Evolutionary conservation across 495 filamentous ascomycete genomes (phyloP), one percentile per base, ranked within the genome.

Genomic region (Aspergillus sclerotioniger): DNA sequence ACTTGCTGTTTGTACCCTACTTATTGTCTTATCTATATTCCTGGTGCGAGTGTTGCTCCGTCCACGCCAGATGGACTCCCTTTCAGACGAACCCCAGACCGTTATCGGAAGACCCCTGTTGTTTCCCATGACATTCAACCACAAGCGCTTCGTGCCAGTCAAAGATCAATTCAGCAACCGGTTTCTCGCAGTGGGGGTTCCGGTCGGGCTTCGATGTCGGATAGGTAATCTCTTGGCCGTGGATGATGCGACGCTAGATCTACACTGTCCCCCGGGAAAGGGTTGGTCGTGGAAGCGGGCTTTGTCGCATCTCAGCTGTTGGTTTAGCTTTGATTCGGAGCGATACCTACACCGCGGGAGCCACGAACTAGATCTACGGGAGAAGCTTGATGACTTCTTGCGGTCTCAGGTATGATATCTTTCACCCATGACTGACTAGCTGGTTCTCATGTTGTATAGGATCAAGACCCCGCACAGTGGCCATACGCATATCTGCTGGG

Each of bases 401-500:
- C 51, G 15, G 6, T 51, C 37, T 37, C 25, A 58, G 55, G 60
- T 62, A 53, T 13, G 9, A 16, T 6, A 7, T 12, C 29, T 13
- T 33, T 25, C 20, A 7, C 2, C 3, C 8, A 0, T 17, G 2
- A 20, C 3, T 1, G 16, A 0, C 3, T 12, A 17, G 20, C 1
- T 6, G 19, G 17, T 32, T 49, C 8, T 47, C 37, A 35, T 16
- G 29, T 1, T 4, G 3, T 6, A 43, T n/a, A 58, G 60, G 53
- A 56, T 8, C 55, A 58, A 28, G 55, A 58, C 28, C 55, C 60
- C 7, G 17, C 44, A 16, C 56, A 66, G 25, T 68, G 63, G 63
- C 82, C 86, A 6, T 74, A 83, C 66, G 86, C 84, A 8, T 92
- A 91, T 67, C 70, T 92, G 39, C 71, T 88, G 29, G 87, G 87